Evolutionary conservation across 1,284 basidiomycete genomes (phyloP), one percentile per base, ranked within the genome.

Genomic region (Austroboletus sp.): DNA sequence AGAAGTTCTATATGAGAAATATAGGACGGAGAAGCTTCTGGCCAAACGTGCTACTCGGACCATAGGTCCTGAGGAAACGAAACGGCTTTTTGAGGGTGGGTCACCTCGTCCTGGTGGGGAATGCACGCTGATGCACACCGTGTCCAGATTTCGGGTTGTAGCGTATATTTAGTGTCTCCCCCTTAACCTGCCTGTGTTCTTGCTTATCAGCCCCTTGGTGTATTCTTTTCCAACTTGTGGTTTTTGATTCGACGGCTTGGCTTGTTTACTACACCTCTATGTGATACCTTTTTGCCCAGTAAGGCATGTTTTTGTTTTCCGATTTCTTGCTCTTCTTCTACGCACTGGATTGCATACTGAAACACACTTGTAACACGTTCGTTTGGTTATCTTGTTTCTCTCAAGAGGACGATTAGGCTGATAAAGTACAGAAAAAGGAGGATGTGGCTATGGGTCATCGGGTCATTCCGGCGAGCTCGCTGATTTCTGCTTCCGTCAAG

Each of bases 1-100:
- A 56, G 85, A 90, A 59, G 85, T 88, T 46, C 66, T 89, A 62
- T 90, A 90, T 61, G 87, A 90, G 68, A 82, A 78, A 57, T 90
- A 79, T 65, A 74, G 87, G 57, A 89, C 86, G 1, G 85, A 90
- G 70, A 89, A 89, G 65, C 74, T 90, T 46, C 76, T 90, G 15
- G 85, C 85, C 25, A 75, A 86, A 51, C 80, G 87, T 50, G 86
- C 85, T 21, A 89, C 87, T 25, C 73, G 74, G 55, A 77, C 81
- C 53, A 86, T 89, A 56, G 78, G 80, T 46, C 81, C 85, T 44
- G 80, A 80, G 51, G 78, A 86, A 59, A 72, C 79, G 52, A 75
- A 79, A 57, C 74, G 79, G 54, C 67, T 89, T 58, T 64, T 89
- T 55, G 74, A 84, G 74, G 85, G 85, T 85, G 48, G 31, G 73